Percentiles rank a stretch among this genome's conserved stretches.
These are phyloP conservation scores for Limnomonas spitsbergensis DNA, from an alignment of 139 green algal genomes.

Conservation along the genomic window DNA sequence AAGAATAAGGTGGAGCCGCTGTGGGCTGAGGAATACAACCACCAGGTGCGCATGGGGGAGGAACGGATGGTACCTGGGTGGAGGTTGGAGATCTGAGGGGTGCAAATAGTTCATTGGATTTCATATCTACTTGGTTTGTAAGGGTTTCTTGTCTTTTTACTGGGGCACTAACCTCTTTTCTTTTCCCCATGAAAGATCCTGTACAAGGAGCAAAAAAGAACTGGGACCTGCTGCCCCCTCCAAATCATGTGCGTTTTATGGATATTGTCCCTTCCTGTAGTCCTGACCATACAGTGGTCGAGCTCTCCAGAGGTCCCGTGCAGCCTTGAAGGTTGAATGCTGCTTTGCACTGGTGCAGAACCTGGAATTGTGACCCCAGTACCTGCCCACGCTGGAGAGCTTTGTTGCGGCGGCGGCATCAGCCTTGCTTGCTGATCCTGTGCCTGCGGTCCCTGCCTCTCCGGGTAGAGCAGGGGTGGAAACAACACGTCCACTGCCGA, in stretches of 20 bases:
- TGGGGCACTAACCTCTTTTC: background rate
- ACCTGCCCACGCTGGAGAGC: constrained; percentile 52
- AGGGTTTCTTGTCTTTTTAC: background rate
- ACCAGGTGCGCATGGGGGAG: constrained; percentile 58
- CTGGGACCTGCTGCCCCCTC: too few relatives aligned
- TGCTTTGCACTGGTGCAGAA: too few relatives aligned
- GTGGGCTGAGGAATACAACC: constrained; percentile 68
- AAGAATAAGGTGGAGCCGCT: constrained; percentile 56
- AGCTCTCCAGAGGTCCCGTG: too few relatives aligned
- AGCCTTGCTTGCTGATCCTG: background rate
- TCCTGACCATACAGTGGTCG: too few relatives aligned
- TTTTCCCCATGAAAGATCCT: too few relatives aligned
- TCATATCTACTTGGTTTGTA: background rate
- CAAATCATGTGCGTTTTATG: too few relatives aligned
- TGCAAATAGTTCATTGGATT: background rate
- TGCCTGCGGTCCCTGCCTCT: too few relatives aligned
- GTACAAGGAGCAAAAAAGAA: too few relatives aligned
- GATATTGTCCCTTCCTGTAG: too few relatives aligned
- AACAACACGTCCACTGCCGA: too few relatives aligned
- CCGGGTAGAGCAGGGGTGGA: too few relatives aligned
- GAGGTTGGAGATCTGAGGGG: background rate
- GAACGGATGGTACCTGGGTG: background rate
- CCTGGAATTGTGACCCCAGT: constrained; percentile 61
- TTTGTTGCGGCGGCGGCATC: background rate
- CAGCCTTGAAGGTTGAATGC: too few relatives aligned